Conservation (phyloP, 2,329 filamentous ascomycete genomes). For the Teratosphaeria epicoccoides region DNA sequence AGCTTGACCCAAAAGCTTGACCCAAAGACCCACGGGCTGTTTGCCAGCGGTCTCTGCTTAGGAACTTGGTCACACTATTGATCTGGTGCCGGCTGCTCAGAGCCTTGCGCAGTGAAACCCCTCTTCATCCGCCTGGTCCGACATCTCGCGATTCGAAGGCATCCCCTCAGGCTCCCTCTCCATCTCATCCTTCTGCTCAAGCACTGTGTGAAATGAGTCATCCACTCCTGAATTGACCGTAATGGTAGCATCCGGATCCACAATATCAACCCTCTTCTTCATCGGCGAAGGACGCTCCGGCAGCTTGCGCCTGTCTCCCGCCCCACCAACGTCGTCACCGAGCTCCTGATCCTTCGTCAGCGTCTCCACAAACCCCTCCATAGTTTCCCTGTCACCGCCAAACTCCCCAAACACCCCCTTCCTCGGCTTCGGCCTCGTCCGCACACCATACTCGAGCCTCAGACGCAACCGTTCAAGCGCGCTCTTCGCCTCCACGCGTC, state of each 20-base stretch:
- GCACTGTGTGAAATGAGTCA: background rate
- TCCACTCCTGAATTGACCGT: background rate
- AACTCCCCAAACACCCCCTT: constrained; percentile 18
- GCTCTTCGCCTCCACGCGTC: constrained; percentile 66
- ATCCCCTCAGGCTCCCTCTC: background rate
- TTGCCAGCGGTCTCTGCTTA: background rate
- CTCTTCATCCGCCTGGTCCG: background rate
- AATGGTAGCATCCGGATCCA: background rate
- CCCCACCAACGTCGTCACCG: background rate
- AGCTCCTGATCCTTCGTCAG: background rate
- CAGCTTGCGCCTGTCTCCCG: background rate
- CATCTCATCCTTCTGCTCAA: background rate
- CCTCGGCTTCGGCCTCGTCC: constrained; percentile 43
- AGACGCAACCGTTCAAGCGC: constrained; percentile 63
- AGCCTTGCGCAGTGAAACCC: background rate
- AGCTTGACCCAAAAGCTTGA: background rate
- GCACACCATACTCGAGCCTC: constrained; percentile 59
- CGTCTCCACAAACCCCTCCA: background rate
- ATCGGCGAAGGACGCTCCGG: background rate
- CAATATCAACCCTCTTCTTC: background rate
- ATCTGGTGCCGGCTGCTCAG: background rate
- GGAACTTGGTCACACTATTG: background rate
- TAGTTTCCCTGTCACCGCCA: background rate
- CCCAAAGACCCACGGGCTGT: background rate
- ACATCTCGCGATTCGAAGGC: background rate